phyloP scores from a whole-genome alignment of 345 rosid species.

The Eucalyptus cladocalyx region DNA sequence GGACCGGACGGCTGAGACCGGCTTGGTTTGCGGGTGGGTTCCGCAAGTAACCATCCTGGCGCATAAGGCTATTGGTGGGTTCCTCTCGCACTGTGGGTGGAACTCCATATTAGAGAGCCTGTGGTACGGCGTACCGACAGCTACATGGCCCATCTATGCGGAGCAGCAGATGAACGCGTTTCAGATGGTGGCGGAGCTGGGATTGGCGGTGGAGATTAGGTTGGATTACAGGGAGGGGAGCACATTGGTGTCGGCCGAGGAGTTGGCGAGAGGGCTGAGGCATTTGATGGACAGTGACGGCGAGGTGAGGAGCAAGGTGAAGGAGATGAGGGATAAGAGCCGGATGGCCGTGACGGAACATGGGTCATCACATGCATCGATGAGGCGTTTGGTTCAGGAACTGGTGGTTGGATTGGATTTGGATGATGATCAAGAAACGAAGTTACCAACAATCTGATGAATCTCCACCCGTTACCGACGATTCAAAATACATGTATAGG shows the following conservation, averaged over 20 bases:
- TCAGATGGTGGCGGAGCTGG: not conserved
- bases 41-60: constrained; percentile 3
- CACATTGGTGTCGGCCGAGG: not conserved
- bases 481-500: not conserved
- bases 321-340: not conserved
- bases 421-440: not conserved
- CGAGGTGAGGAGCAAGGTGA: not conserved
- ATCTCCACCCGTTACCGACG: not conserved
- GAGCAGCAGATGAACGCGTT: constrained; percentile 16
- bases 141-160: constrained; percentile 4
- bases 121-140: not conserved
- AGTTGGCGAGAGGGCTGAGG: not conserved
- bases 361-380: not conserved
- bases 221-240: not conserved
- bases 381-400: not conserved
- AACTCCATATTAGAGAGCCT: constrained; percentile 8
- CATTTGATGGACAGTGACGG: not conserved
- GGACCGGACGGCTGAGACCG: not conserved
- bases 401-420: not conserved
- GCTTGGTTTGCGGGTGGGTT: constrained; percentile 3
- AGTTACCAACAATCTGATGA: not conserved
- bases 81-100: constrained; percentile 9
- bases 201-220: constrained; percentile 1
- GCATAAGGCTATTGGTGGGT: not conserved
- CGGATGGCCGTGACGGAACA: not conserved